Conservation (phyloP, 108 stramenopile genomes). For the Licmophora abbreviata region DNA sequence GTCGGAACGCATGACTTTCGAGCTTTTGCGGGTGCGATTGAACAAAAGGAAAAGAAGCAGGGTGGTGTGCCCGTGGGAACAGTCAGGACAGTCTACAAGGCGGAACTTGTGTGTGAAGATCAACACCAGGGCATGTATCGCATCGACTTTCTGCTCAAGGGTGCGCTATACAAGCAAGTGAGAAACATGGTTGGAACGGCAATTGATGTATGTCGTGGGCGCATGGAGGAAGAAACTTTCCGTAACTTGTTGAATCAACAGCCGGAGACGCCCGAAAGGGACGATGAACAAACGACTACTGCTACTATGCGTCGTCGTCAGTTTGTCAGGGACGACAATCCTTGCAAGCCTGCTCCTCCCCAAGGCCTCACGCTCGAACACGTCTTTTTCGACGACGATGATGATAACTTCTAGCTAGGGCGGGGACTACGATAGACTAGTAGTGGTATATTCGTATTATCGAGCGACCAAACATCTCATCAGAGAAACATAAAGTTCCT, state of each 20-base stretch:
- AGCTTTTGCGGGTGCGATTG: slow-evolving; percentile 73
- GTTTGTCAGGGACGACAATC: slow-evolving; percentile 48
- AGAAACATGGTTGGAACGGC: slow-evolving; percentile 83
- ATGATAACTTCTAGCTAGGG: too few relatives aligned
- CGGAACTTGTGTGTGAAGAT: slow-evolving; percentile 45
- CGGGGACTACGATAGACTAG: too few relatives aligned
- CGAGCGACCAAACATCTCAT: too few relatives aligned
- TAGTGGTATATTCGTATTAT: too few relatives aligned
- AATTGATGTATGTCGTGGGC: slow-evolving; percentile 49
- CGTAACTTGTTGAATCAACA: slow-evolving; percentile 30
- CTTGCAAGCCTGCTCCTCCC: slow-evolving; percentile 71
- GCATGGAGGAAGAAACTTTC: slow-evolving; percentile 32
- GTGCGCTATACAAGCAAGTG: slow-evolving; percentile 84
- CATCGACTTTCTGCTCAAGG: slow-evolving; percentile 64
- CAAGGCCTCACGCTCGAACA: slow-evolving; percentile 79
- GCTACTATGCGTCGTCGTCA: slow-evolving; percentile 4
- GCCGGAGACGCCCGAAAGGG: not conserved
- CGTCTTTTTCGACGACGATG: slow-evolving; percentile 56
- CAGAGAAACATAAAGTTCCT: too few relatives aligned
- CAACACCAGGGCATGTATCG: slow-evolving; percentile 20
- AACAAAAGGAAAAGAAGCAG: slow-evolving; percentile 35
- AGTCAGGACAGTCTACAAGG: slow-evolving; percentile 54
- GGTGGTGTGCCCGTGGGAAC: slow-evolving; percentile 26
- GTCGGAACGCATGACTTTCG: slow-evolving; percentile 74
- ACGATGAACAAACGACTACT: not conserved